A percentile compares a stretch with the other conserved stretches of the same genome.
Conservation (phyloP, 352 stramenopile species). For the Thalassiosira hispida region DNA sequence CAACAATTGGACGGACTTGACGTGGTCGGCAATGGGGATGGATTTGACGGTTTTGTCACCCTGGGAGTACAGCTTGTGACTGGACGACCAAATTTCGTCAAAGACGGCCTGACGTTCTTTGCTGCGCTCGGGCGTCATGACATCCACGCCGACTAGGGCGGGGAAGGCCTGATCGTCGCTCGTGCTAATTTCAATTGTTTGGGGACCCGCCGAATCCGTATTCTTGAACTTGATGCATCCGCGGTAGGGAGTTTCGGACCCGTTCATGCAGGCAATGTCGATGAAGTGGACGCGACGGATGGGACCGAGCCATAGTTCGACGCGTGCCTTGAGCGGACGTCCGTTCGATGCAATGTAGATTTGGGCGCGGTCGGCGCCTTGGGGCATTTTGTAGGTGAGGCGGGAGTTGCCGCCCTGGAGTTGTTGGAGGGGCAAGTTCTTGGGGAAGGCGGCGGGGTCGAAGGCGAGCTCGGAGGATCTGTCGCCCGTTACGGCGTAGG, state of each 20-base stretch:
- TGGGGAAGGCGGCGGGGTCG: constrained; percentile 56
- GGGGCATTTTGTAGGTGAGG: constrained; percentile 68
- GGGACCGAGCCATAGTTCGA: constrained; percentile 65
- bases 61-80: constrained; percentile 57
- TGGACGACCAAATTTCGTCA: constrained; percentile 48
- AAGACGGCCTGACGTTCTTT: constrained; percentile 44
- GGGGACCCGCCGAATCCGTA: constrained; percentile 36
- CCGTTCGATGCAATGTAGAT: constrained; percentile 55
- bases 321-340: constrained; percentile 53
- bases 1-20: constrained; percentile 59
- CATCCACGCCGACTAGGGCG: constrained; percentile 48
- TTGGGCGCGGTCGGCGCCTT: constrained; percentile 47
- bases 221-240: constrained; percentile 68
- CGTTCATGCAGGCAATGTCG: constrained; percentile 60
- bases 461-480: constrained; percentile 34
- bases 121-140: constrained; percentile 46
- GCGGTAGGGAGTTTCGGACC: constrained; percentile 45
- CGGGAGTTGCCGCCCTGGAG: constrained; percentile 70
- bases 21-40: constrained; percentile 50
- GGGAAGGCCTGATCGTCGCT: constrained; percentile 54
- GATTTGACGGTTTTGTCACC: constrained; percentile 59
- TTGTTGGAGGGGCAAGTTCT: constrained; percentile 60
- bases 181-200: constrained; percentile 55
- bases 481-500: constrained; percentile 29
- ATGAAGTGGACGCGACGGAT: constrained; percentile 58